Percentiles rank a stretch among this genome's conserved stretches.
These are phyloP conservation scores for Pythium aristosporum DNA, from an alignment of 352 stramenopile species.

Conservation along the genomic window DNA sequence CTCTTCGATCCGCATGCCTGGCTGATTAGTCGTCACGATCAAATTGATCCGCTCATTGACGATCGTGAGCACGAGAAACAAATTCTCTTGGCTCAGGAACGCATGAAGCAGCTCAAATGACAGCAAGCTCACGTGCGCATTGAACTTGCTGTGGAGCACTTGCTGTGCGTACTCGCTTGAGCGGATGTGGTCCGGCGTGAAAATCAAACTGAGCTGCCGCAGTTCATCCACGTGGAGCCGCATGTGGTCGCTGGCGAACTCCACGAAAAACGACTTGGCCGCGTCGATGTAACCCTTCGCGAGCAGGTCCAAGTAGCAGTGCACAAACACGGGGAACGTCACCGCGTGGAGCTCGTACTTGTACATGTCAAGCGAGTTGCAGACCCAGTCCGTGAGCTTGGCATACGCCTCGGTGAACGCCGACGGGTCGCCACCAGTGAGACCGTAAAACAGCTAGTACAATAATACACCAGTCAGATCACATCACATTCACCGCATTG, in stretches of 20 bases:
- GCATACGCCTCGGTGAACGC: conserved; percentile 71
- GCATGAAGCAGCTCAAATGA: conserved; percentile 82
- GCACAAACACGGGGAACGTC: conserved; percentile 77
- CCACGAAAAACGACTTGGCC: conserved; percentile 58
- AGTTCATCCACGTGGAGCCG: conserved; percentile 72
- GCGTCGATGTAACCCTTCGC: conserved; percentile 54
- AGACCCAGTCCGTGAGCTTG: conserved; percentile 79
- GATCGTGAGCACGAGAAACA: conserved; percentile 75
- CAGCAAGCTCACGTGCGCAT: conserved; percentile 77
- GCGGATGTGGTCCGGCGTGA: conserved; percentile 57
- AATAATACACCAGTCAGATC: background rate
- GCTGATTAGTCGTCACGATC: conserved; percentile 70
- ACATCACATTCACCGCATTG: background rate
- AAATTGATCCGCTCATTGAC: conserved; percentile 80
- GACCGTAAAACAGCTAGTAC: conserved; percentile 68
- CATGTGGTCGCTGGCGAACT: conserved; percentile 60
- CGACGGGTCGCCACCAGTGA: conserved; percentile 53
- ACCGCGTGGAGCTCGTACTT: conserved; percentile 81
- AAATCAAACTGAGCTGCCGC: conserved; percentile 60
- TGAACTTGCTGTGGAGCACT: conserved; percentile 82
- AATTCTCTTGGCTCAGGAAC: conserved; percentile 74
- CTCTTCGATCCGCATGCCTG: conserved; percentile 60
- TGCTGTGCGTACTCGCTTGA: conserved; percentile 79
- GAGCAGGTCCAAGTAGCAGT: conserved; percentile 82
- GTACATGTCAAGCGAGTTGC: conserved; percentile 86